A percentile compares a stretch with the other conserved stretches of the same genome.
phyloP scores from a whole-genome alignment of 805 yeast species.

The Saccharomycopsis malanga region DNA sequence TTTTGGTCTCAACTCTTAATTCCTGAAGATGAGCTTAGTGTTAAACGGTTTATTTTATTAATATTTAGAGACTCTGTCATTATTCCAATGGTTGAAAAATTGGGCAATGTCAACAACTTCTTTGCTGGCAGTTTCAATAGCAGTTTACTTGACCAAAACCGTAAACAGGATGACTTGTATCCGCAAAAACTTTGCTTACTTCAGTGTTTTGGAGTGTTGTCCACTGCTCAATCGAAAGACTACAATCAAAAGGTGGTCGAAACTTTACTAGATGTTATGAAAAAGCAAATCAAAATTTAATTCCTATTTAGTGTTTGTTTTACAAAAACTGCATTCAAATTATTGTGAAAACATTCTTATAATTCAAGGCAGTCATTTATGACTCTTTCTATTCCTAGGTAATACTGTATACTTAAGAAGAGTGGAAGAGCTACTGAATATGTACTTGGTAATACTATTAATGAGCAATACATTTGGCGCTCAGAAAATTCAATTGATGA shows the following conservation, averaged over 20 bases:
- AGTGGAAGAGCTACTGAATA: too few species aligned
- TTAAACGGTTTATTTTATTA: slow-evolving; percentile 36
- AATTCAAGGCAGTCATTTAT: too few species aligned
- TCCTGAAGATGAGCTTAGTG: slow-evolving; percentile 25
- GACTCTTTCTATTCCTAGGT: too few species aligned
- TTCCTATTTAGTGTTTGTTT: background rate
- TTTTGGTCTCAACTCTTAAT: slow-evolving; percentile 23
- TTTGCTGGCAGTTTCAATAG: slow-evolving; percentile 26
- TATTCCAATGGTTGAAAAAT: slow-evolving; percentile 44
- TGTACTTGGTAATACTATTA: too few species aligned
- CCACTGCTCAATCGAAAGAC: slow-evolving; percentile 46
- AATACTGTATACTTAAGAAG: too few species aligned
- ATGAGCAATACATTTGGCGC: too few species aligned
- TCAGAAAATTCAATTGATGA: too few species aligned
- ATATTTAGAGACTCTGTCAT: slow-evolving; percentile 48
- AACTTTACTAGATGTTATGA: slow-evolving; percentile 32
- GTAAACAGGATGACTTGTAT: slow-evolving; percentile 32
- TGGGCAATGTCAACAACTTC: slow-evolving; percentile 28
- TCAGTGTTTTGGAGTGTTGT: slow-evolving; percentile 57
- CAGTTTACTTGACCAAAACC: slow-evolving; percentile 21
- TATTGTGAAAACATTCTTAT: too few species aligned
- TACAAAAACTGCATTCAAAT: too few species aligned
- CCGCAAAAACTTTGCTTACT: slow-evolving; percentile 37
- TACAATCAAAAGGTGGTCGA: slow-evolving; percentile 55
- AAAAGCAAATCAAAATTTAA: slow-evolving; percentile 13